Percentiles rank a stretch among this genome's conserved stretches.
These are phyloP conservation scores for Telfairia occidentalis DNA, from an alignment of 331 rosid species.

Conservation along the genomic window DNA sequence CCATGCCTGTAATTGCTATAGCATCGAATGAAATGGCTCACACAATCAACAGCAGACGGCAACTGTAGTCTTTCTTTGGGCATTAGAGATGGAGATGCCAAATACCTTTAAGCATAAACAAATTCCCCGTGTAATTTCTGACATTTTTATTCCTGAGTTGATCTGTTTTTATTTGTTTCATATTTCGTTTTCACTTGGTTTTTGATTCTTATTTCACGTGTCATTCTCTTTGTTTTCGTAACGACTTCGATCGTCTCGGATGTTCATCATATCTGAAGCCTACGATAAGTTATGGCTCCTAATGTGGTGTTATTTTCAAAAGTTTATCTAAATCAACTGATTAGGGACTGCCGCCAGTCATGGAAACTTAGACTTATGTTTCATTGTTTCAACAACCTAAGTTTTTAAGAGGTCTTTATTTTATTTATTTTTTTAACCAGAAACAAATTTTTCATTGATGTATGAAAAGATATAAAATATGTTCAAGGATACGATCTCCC, in stretches of 20 bases:
- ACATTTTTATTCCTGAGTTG: neutral
- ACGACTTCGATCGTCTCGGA: neutral
- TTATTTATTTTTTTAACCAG: too few species aligned
- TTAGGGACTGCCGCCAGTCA: neutral
- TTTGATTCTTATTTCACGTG: neutral
- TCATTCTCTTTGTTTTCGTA: too few species aligned
- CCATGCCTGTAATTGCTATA: too few species aligned
- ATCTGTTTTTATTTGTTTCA: neutral
- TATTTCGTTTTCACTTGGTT: neutral
- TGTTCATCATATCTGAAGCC: neutral
- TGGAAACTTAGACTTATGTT: neutral
- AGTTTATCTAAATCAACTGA: neutral
- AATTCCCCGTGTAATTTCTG: neutral
- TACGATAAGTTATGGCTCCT: neutral
- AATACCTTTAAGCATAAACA: neutral
- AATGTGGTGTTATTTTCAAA: neutral
- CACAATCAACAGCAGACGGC: neutral
- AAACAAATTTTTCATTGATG: too few species aligned
- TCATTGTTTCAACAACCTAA: neutral
- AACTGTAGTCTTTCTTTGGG: neutral
- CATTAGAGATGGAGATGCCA: neutral
- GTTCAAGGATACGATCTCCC: too few species aligned
- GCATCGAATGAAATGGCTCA: neutral
- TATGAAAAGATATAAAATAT: too few species aligned
- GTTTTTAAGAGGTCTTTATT: too few species aligned